Evolutionary conservation across 192 early-diverging fungal species (phyloP).

Genomic region (Coemansia sp.): DNA sequence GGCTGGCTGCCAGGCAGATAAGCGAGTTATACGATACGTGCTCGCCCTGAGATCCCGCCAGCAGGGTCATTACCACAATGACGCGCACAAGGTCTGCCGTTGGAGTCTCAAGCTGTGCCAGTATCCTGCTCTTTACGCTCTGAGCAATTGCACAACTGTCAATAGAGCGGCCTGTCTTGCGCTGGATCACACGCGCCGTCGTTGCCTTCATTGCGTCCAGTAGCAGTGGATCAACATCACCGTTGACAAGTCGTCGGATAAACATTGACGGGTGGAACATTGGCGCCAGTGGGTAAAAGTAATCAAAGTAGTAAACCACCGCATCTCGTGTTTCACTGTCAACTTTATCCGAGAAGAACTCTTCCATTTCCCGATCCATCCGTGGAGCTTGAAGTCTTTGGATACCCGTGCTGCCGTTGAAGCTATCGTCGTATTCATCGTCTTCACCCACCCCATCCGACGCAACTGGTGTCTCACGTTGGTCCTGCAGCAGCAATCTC

Average conservation of each 20-base stretch:
- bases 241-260: slow-evolving; percentile 45
- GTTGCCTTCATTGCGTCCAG: slow-evolving; percentile 52
- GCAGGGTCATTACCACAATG: slow-evolving; percentile 45
- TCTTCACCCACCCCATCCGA: slow-evolving; percentile 4
- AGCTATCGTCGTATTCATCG: slow-evolving; percentile 5
- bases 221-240: slow-evolving; percentile 46
- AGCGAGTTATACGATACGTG: slow-evolving; percentile 55
- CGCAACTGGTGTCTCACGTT: background rate
- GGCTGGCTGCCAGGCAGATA: slow-evolving; percentile 48
- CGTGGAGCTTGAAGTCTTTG: slow-evolving; percentile 33
- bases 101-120: slow-evolving; percentile 40
- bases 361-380: slow-evolving; percentile 34
- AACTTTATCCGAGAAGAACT: slow-evolving; percentile 39
- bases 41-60: slow-evolving; percentile 49
- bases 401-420: background rate
- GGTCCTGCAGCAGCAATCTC: background rate
- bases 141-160: slow-evolving; percentile 39
- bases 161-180: slow-evolving; percentile 33
- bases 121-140: slow-evolving; percentile 40
- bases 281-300: slow-evolving; percentile 51
- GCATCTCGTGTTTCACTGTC: slow-evolving; percentile 41
- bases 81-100: slow-evolving; percentile 35
- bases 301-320: slow-evolving; percentile 54
- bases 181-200: slow-evolving; percentile 33
- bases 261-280: slow-evolving; percentile 57